Evolutionary conservation across 345 rosid genomes (phyloP), one percentile per base, ranked within the genome.

Genomic region (Dovyalis caffra): DNA sequence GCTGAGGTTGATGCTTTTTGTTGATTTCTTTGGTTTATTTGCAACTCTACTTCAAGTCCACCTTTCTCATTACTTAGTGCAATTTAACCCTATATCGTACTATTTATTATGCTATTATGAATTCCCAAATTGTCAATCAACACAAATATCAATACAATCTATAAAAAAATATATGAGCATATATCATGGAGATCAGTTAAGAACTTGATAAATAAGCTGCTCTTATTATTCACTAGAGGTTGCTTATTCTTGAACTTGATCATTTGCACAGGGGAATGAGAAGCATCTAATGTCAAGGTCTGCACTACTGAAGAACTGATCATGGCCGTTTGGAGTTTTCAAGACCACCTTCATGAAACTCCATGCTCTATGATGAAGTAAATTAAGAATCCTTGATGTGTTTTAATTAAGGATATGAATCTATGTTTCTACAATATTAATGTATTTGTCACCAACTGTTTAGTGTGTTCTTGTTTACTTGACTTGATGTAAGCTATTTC

Each of bases 281-380:
- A 87, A 85, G 81, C 86, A 73, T 66, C 78, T 83, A 64, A 67
- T 66, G 83, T 68, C 87, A 73, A 82, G 86, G 87, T 60, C 86
- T 23, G 73, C 83, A 56, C 53, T 80, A 5, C 71, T 66, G 58
- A 75, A 87, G 74, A 85, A 85, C 62, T 80, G 85, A 87, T 64
- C 33, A 85, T 71, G 51, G 71, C n/a, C n/a, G n/a, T 51, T 69
- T 71, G 76, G 83, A 64, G 49, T 33, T 49, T 73, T 67, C 78
- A 75, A 69, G 69, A 64, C 64, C 49, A 15, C 5, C 12, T 74
- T 68, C 34, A 29, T 7, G 68, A 62, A 71, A 49, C 38, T 73
- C 47, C 64, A 72, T 23, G 61, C 69, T 63, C 63, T 51, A 40
- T 68, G n/a, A 40, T 68, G n/a, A 65, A 72, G 58, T 58, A 14